Evolutionary conservation across 192 early-diverging fungal genomes (phyloP).

Genomic region (Dissophora ornata): DNA sequence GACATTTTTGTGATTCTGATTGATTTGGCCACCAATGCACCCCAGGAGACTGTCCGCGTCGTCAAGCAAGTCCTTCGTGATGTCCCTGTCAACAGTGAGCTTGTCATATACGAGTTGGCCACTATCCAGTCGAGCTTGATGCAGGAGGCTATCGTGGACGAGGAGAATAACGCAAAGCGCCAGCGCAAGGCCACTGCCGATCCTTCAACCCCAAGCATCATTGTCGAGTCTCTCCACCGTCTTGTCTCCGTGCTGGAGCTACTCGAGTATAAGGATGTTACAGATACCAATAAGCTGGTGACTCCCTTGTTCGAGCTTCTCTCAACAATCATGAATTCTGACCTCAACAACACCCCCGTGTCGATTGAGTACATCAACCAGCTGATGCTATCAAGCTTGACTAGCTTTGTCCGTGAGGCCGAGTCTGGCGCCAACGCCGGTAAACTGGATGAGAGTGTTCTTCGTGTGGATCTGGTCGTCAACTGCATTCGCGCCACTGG

Average conservation of each 20-base stretch:
- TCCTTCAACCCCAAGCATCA: slow-evolving; percentile 21
- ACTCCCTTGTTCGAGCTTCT: slow-evolving; percentile 80
- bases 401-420: slow-evolving; percentile 62
- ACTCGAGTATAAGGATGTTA: slow-evolving; percentile 72
- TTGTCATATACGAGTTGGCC: slow-evolving; percentile 49
- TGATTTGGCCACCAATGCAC: slow-evolving; percentile 63
- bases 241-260: slow-evolving; percentile 80
- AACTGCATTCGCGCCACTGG: slow-evolving; percentile 88
- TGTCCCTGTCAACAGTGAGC: slow-evolving; percentile 44
- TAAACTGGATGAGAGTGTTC: slow-evolving; percentile 68
- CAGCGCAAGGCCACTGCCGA: slow-evolving; percentile 43
- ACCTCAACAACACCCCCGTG: slow-evolving; percentile 58
- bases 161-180: slow-evolving; percentile 36
- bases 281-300: slow-evolving; percentile 63
- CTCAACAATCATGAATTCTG: slow-evolving; percentile 68
- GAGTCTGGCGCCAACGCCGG: slow-evolving; percentile 34
- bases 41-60: slow-evolving; percentile 59
- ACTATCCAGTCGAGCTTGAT: slow-evolving; percentile 34
- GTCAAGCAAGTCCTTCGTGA: slow-evolving; percentile 60
- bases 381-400: slow-evolving; percentile 77
- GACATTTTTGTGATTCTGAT: slow-evolving; percentile 64
- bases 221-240: slow-evolving; percentile 61
- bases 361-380: slow-evolving; percentile 91
- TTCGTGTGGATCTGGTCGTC: slow-evolving; percentile 90
- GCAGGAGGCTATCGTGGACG: slow-evolving; percentile 27